Base-by-base conservation (phyloP, 2,329 filamentous ascomycete species). In the Exophiala spinifera region DNA sequence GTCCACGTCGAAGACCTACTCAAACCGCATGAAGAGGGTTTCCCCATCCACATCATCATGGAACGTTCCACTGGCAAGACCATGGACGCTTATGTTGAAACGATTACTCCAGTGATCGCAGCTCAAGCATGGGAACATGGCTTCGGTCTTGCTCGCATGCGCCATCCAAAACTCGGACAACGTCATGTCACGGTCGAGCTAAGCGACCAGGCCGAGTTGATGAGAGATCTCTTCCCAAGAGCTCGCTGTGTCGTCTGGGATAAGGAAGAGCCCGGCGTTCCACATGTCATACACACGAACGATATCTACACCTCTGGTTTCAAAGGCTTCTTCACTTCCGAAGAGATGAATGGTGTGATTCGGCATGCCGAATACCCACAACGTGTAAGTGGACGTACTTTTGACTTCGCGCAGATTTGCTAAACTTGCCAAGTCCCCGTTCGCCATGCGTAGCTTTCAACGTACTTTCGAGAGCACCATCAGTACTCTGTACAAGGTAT, bases 51-150 rank as follows among this genome's bases (percentile, higher is more conserved):
- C 60, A 79, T 82, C 57, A 77, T 81, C 53, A 81, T 81, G 78
- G 79, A 82, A 57, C 76, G 78, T 19, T 73, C 75, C 19, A 79
- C 77, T n/a, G 77, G 76, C 15, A 81, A 81, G 68, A 81, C 79
- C 1, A 78, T 78, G 72, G 77, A 80, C 49, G 76, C 72, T 55
- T 82, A 72, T 59, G 70, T 79, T 36, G 79, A 82, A 51, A 71
- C 80, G 33, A 49, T 61, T 2, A 67, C 64, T 4, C 36, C 49
- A 1, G 52, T 40, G 8, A 73, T 76, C 59, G 79, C 78, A 0
- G 65, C 72, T 3, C 59, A 64, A 6, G 70, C 70, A 42, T 66
- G 74, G 7, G 60, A 66, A 10, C 70, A 71, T 37, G 69, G 70
- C 15, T 64, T 66, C 31, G 67, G 69, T 14, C 53, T 66, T 28